Percentiles rank a stretch among this genome's conserved stretches.
phyloP scores from a whole-genome alignment of 176 grass and related monocot species.

The Bromus sterilis region DNA sequence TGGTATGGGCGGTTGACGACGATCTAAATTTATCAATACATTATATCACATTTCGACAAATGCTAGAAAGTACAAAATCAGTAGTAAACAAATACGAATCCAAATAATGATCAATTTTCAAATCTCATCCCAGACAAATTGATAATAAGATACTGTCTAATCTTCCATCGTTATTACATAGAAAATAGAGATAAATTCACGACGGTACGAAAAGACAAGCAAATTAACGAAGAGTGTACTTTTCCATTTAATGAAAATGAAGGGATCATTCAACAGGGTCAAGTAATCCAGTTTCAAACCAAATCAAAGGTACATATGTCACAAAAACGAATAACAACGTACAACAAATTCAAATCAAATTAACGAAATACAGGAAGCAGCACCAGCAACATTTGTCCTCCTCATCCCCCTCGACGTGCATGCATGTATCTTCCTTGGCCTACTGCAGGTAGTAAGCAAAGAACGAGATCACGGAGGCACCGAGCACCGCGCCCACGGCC shows the following conservation, averaged over 20 bases:
- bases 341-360: not conserved
- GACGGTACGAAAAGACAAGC: not conserved
- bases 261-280: slow-evolving; percentile 22
- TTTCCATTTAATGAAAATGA: not conserved
- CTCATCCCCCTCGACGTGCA: not conserved
- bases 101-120: too few relatives aligned
- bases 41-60: too few relatives aligned
- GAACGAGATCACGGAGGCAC: slow-evolving; percentile 69
- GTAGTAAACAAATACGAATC: too few relatives aligned
- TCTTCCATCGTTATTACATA: slow-evolving; percentile 12
- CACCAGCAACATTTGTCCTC: not conserved
- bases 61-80: too few relatives aligned
- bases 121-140: not conserved
- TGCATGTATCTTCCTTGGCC: not conserved
- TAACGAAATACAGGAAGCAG: not conserved
- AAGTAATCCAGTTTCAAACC: not conserved
- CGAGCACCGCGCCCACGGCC: slow-evolving; percentile 33
- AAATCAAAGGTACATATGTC: not conserved
- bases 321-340: not conserved
- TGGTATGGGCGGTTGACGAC: too few relatives aligned
- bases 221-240: not conserved
- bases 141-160: too few relatives aligned
- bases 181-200: not conserved
- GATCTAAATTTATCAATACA: too few relatives aligned
- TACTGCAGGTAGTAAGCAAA: slow-evolving; percentile 76